Evolutionary conservation across 208 protist genomes (phyloP), one percentile per base, ranked within the genome.

Genomic region (Acanthamoeba culbertsoni): DNA sequence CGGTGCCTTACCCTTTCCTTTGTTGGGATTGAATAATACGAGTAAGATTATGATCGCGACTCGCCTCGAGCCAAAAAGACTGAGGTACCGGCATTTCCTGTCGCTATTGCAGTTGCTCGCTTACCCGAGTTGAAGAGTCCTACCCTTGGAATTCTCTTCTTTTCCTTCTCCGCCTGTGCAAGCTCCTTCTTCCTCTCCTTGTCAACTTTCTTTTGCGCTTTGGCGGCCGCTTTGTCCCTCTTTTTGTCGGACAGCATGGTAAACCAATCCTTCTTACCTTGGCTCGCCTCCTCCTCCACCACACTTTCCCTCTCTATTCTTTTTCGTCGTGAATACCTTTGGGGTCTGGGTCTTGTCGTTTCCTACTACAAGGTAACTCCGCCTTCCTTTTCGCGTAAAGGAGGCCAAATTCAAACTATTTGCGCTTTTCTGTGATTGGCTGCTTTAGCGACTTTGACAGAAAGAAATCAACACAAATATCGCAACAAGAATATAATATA

Each of bases 161-260:
- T 51, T 31, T 86, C 46, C 43, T 86, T 82, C 35, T 82, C 45
- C 0, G 51, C 4, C 43, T 43, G 33, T 23, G 31, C 26, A 14
- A 31, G 62, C 43, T 86, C 75, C 46, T 86, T 57, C 31, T 86
- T 86, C 75, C 55, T 57, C 26, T 86, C 46, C 35, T 86, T 57
- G 42, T 86, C 46, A 16, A 33, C 42, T 31, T 48, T 57, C 75
- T 86, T 86, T 26, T 40, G 18, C 26, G 42, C 75, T n/a, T 86
- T 57, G 45, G 42, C 46, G 26, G 42, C 45, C 23, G 45, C 45
- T 42, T 86, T 86, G 43, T 86, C 75, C 20, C 55, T 86, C 43
- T 86, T 86, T 45, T 86, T 86, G 45, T 86, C 46, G 53, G 18
- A n/a, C 53, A 16, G 53, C 23, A n/a, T 62, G 53, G 53, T n/a